These are phyloP conservation scores for Cercophora newfieldiana DNA, from an alignment of 495 filamentous ascomycete genomes.

Conservation along the genomic window DNA sequence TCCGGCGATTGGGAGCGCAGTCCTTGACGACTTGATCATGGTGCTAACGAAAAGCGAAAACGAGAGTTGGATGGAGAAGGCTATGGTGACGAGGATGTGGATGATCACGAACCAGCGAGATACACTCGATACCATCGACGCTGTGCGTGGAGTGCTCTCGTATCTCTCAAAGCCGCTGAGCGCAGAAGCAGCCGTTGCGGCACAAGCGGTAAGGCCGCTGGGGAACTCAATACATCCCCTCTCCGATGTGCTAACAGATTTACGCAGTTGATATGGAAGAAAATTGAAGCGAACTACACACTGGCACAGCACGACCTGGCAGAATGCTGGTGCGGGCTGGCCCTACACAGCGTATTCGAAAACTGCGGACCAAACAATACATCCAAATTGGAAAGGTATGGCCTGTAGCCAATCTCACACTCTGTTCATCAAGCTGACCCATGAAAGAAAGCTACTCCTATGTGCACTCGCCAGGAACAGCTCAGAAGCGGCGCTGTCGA, in stretches of 20 bases:
- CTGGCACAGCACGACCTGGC: conserved; percentile 55
- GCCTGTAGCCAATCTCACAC: not conserved
- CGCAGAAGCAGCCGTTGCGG: conserved; percentile 63
- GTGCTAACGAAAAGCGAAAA: conserved; percentile 44
- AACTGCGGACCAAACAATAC: conserved; percentile 62
- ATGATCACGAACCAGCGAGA: conserved; percentile 47
- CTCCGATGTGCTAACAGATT: not conserved
- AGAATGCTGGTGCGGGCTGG: conserved; percentile 70
- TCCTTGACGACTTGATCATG: conserved; percentile 61
- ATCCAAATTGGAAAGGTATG: conserved; percentile 62
- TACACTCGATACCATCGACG: conserved; percentile 25
- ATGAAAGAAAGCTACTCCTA: conserved; percentile 64
- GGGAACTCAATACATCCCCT: not conserved
- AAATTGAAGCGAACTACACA: conserved; percentile 57
- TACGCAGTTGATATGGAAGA: conserved; percentile 75
- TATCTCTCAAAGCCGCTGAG: conserved; percentile 40
- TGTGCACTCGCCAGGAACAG: conserved; percentile 62
- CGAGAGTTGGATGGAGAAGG: conserved; percentile 61
- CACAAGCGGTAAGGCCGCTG: conserved; percentile 59
- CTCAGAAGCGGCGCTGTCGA: conserved; percentile 49
- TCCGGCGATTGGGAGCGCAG: conserved; percentile 50
- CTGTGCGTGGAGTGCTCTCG: conserved; percentile 23
- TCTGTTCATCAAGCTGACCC: conserved; percentile 10
- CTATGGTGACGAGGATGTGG: conserved; percentile 62
- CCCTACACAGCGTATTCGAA: conserved; percentile 64